Base-by-base conservation (phyloP, 441 rosid species). In the Isatis lusitanica region DNA sequence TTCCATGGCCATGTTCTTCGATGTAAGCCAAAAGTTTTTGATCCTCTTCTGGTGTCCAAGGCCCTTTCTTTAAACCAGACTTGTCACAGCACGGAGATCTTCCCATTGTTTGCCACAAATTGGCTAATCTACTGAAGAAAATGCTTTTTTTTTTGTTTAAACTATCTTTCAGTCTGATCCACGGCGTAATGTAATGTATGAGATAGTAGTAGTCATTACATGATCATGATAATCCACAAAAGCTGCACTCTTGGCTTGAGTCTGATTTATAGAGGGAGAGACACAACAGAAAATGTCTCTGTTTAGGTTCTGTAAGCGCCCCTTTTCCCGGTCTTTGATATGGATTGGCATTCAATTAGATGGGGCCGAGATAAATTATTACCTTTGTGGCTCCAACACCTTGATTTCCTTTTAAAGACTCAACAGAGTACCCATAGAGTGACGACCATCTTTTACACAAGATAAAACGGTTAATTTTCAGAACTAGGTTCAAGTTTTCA, bases 1-100 rank as follows among this genome's bases (percentile, higher is more conserved):
- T 93, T 68, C 99, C 99, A 83, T 90, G 97, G 52, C 99, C 98
- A 62, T 93, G 90, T 70, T 91, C 96, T 78, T 96, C 98, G 60
- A 96, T 90, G 80, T 88, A 93, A 73, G 93, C 98, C 44, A 96
- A 71, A 76, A 96, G 99, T 56, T 93, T 96, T 76, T 93, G 97
- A 80, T 96, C 99, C 74, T 93, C 99, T 79, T 96, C 99, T 15
- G 92, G 97, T n/a, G 97, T 95, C 99, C 99, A 95, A 15, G 99
- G 98, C 11, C 99, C 99, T 90, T 91, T 95, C 93, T 95, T 95
- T 79, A 95, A 75, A 1, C 98, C 99, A 0, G 84, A 86, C 78
- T 95, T 93, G 61, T 95, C 98, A 69, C 99, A 93, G 77, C 99
- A 91, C 1, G 99, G 98, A 0, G 97, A 86, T 71, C 99, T 74